Base-by-base conservation (phyloP, 805 yeast genomes). In the Helenozyma baotianmanensis region DNA sequence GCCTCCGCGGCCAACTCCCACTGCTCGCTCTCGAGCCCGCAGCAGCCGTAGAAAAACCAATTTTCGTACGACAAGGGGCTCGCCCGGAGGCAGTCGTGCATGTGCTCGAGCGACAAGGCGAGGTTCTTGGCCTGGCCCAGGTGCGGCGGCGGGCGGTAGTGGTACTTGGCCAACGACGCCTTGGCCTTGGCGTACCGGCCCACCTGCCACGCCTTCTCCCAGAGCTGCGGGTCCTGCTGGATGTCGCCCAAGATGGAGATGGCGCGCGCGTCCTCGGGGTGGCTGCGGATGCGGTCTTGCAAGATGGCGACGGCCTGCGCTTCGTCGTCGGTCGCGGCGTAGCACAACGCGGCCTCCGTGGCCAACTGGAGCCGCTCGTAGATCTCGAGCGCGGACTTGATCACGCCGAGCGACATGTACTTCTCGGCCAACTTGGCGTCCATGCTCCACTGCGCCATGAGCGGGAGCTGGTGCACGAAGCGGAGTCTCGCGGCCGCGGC, bases 31-130 rank as follows among this genome's bases (percentile, higher is more conserved):
- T 87, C 96, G 30, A 92, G 64, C 0, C 94, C 96, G 35, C 89
- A 66, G 53, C 96, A 86, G 5, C 97, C 97, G 51, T 89, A 88
- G 49, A 88, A 76, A 54, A 80, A 90, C 95, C 97, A 88, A 22
- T 90, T 82, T 13, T 82, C 85, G 46, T 74, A 78, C 47, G 74
- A 76, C 33, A 86, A 63, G 8, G 96, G 92, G 53, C 81, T 81
- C 17, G 78, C 76, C 14, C 71, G 63, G 38, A 90, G 64, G 10
- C 92, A 80, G 23, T 88, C 95, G 45, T 76, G 74, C 61, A 87
- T 72, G 53, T 87, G 87, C 23, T 58, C 59, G 35, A 86, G 70
- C 0, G 88, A 82, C 18, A 58, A 45, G 6, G 53, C 64, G 12
- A 78, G 47, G 42, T 85, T 71, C 37, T 75, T 71, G 10, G 61